Percentiles rank a stretch among this genome's conserved stretches.
These are phyloP conservation scores for Candida rishiriensis DNA, from an alignment of 805 yeast species.

Conservation along the genomic window DNA sequence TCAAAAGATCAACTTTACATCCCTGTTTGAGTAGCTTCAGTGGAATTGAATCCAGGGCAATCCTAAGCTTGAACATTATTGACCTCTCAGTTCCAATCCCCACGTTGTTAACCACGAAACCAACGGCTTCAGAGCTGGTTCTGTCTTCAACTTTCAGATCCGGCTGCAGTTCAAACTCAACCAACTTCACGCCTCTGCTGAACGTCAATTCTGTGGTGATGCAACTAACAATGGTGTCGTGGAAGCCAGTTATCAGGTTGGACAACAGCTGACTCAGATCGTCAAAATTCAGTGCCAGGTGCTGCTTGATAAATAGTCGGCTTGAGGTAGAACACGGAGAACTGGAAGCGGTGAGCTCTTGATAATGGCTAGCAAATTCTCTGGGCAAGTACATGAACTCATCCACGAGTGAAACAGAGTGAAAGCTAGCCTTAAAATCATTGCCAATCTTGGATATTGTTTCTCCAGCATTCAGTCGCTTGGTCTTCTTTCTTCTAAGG, in stretches of 20 bases:
- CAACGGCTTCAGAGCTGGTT: conserved; percentile 1
- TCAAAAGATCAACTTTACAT: conserved; percentile 11
- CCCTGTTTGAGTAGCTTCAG: conserved; percentile 12
- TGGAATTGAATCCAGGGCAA: conserved; percentile 16
- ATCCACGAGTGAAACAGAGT: conserved; percentile 22
- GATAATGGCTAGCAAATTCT: conserved; percentile 17
- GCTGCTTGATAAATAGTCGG: conserved; percentile 10
- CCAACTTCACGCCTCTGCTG: conserved; percentile 16
- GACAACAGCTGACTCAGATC: conserved; percentile 7
- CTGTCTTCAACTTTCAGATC: conserved; percentile 2
- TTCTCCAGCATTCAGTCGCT: conserved; percentile 3
- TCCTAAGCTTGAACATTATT: conserved; percentile 20
- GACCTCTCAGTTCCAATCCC: conserved; percentile 19
- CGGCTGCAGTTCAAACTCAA: conserved; percentile 9
- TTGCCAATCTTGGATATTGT: conserved; percentile 13
- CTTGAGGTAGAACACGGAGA: background rate
- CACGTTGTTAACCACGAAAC: conserved; percentile 14
- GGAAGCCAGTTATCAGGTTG: conserved; percentile 12
- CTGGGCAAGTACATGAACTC: conserved; percentile 21
- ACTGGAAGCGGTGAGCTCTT: conserved; percentile 6
- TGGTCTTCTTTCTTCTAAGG: background rate
- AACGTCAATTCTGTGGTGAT: conserved; percentile 13
- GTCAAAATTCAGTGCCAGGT: conserved; percentile 21
- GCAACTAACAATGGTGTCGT: conserved; percentile 14
- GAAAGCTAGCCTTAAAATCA: conserved; percentile 17